phyloP scores from a whole-genome alignment of 2,329 filamentous ascomycete species.

The Ceratocystis diversiconidia region DNA sequence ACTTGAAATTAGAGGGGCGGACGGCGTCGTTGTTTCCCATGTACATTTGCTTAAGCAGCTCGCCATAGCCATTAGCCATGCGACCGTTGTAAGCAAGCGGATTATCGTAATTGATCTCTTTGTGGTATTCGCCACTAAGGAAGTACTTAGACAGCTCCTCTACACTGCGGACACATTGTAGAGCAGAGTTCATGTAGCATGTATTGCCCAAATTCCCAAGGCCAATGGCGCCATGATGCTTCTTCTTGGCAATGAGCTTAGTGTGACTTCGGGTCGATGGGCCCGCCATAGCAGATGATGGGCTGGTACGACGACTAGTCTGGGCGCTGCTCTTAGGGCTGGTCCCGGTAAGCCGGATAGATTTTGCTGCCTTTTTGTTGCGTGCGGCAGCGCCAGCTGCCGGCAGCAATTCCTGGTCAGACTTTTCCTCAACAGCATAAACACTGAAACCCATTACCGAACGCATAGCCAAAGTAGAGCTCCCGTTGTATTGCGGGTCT shows the following conservation, averaged over 20 bases:
- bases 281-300: conserved; percentile 31
- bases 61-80: conserved; percentile 73
- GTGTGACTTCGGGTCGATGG: conserved; percentile 57
- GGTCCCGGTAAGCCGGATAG: conserved; percentile 6
- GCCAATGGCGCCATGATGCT: conserved; percentile 63
- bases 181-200: conserved; percentile 96
- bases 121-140: conserved; percentile 55
- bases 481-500: conserved; percentile 66
- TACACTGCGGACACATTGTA: conserved; percentile 87
- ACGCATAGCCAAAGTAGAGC: conserved; percentile 47
- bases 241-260: conserved; percentile 54
- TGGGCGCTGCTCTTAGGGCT: conserved; percentile 9
- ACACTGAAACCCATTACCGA: conserved; percentile 59
- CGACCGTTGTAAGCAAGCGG: conserved; percentile 72
- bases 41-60: conserved; percentile 66
- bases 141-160: conserved; percentile 92
- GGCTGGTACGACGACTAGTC: conserved; percentile 52
- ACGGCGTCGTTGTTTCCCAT: conserved; percentile 54
- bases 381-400: not conserved
- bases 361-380: not conserved
- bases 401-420: conserved; percentile 2
- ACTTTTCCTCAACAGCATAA: conserved; percentile 64
- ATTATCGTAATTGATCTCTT: conserved; percentile 74
- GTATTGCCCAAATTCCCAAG: conserved; percentile 89
- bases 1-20: conserved; percentile 49